These are phyloP conservation scores for Aegilops tauschii DNA, from an alignment of 176 grass and related monocot species.

Conservation along the genomic window DNA sequence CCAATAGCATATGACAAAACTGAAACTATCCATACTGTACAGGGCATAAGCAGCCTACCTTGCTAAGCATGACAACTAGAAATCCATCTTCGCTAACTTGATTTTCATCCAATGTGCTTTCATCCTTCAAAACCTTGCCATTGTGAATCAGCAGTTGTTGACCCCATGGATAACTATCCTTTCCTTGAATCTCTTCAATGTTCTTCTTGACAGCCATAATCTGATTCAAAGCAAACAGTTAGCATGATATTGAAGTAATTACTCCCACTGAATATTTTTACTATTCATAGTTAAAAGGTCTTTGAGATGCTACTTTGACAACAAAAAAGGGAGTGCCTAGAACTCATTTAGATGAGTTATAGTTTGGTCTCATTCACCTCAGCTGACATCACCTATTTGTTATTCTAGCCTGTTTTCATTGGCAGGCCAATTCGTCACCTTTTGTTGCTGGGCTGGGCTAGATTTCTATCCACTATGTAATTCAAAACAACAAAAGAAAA, in stretches of 20 bases:
- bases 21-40: not conserved
- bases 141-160: constrained; percentile 84
- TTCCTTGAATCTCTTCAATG: constrained; percentile 86
- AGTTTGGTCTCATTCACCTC: no score
- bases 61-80: constrained; percentile 93
- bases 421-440: no score
- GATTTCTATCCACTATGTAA: no score
- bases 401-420: no score
- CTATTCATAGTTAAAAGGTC: not conserved
- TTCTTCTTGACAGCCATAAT: constrained; percentile 96
- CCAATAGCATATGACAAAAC: not conserved
- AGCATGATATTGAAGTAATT: constrained; percentile 19
- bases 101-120: constrained; percentile 90
- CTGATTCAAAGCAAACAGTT: constrained; percentile 33
- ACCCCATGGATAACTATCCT: constrained; percentile 84
- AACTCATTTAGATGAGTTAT: no score
- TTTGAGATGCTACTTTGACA: not conserved
- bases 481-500: no score
- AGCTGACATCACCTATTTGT: no score
- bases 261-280: not conserved
- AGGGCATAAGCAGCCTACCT: constrained; percentile 43
- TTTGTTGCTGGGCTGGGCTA: no score
- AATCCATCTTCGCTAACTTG: constrained; percentile 70
- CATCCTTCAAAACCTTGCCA: constrained; percentile 94
- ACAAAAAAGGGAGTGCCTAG: not conserved